phyloP scores from a whole-genome alignment of 257 asterid genomes.

The Fraxinus excelsior region DNA sequence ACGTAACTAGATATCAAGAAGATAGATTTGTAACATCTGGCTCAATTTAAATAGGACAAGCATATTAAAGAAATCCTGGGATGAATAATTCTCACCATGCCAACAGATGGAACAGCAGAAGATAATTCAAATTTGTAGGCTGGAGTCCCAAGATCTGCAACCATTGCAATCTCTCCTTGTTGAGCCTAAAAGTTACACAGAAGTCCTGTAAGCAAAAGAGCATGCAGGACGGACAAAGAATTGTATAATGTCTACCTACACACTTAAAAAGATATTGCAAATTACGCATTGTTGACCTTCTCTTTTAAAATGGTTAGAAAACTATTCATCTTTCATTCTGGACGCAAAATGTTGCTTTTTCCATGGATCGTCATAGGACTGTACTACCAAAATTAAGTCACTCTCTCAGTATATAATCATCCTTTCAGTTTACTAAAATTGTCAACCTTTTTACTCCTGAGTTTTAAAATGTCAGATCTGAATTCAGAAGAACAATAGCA shows the following conservation, averaged over 20 bases:
- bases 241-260: neutral
- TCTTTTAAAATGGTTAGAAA: neutral
- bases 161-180: constrained; percentile 82
- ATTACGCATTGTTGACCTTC: neutral
- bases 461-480: neutral
- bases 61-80: constrained; percentile 3
- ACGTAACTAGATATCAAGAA: constrained; percentile 12
- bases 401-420: neutral
- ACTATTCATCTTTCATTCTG: neutral
- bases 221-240: neutral
- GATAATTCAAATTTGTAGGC: constrained; percentile 70
- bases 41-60: neutral
- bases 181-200: constrained; percentile 48
- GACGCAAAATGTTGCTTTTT: neutral
- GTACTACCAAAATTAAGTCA: neutral
- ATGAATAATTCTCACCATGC: constrained; percentile 54
- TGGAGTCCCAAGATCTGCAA: constrained; percentile 78
- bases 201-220: constrained; percentile 26
- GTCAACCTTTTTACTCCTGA: neutral
- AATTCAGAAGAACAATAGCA: neutral
- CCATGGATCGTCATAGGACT: neutral
- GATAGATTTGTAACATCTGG: constrained; percentile 1
- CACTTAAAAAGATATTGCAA: neutral
- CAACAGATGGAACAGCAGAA: constrained; percentile 70
- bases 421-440: neutral